A percentile compares a stretch with the other conserved stretches of the same genome.
Evolutionary conservation across 2,329 filamentous ascomycete genomes (phyloP).

Genomic region (Passalora sequoiae): DNA sequence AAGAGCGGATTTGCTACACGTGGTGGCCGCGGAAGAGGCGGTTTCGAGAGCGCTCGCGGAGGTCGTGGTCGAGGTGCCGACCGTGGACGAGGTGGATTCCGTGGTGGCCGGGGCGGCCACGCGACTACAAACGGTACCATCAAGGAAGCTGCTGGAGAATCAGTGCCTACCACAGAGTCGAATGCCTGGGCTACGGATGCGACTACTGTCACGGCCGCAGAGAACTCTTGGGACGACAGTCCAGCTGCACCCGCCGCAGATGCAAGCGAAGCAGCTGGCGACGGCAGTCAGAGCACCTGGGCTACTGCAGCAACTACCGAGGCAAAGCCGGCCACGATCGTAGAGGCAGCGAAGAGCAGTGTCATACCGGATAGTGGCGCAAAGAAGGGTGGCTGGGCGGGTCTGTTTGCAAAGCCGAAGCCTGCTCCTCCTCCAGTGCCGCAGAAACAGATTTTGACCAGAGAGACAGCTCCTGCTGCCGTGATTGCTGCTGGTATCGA

Average conservation of each 20-base stretch:
- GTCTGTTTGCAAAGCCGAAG: constrained; percentile 47
- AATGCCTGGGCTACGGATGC: constrained; percentile 54
- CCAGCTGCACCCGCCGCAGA: constrained; percentile 14
- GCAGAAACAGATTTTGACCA: constrained; percentile 30
- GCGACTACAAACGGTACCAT: constrained; percentile 58
- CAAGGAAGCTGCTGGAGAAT: constrained; percentile 50
- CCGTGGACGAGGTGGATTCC: constrained; percentile 45
- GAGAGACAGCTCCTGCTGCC: constrained; percentile 25
- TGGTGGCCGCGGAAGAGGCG: constrained; percentile 37
- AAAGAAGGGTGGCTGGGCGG: constrained; percentile 50
- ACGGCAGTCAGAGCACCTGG: constrained; percentile 40
- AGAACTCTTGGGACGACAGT: constrained; percentile 25
- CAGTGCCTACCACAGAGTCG: constrained; percentile 65
- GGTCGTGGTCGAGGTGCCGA: constrained; percentile 60
- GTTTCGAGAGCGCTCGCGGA: constrained; percentile 52
- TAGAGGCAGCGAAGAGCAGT: constrained; percentile 34
- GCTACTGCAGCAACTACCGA: constrained; percentile 33
- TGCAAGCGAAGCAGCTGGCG: constrained; percentile 16
- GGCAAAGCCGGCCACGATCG: constrained; percentile 21
- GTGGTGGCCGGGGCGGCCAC: constrained; percentile 59
- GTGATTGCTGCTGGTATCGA: constrained; percentile 31
- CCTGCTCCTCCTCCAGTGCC: constrained; percentile 45
- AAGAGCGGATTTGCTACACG: constrained; percentile 44
- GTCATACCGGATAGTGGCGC: constrained; percentile 33
- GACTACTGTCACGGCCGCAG: constrained; percentile 28